These are phyloP conservation scores for Chaetoceros tenuissimus DNA, from an alignment of 108 stramenopile genomes.

Conservation along the genomic window DNA sequence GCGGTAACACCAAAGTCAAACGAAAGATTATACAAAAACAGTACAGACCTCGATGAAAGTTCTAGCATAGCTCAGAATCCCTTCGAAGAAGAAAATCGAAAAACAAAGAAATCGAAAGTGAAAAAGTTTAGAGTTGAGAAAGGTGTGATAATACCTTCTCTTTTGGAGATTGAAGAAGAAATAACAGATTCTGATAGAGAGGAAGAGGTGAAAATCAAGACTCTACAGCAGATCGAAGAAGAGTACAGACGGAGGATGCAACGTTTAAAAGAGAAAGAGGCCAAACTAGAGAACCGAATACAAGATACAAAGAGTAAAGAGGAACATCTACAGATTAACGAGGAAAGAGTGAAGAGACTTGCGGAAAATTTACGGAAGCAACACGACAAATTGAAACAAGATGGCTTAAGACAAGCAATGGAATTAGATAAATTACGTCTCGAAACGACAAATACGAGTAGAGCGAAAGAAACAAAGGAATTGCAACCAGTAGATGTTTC, in stretches of 20 bases:
- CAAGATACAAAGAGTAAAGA: neutral
- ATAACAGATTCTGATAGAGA: neutral
- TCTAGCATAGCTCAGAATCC: too few species aligned
- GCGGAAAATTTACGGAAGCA: neutral
- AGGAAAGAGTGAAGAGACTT: neutral
- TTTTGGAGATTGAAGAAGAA: neutral
- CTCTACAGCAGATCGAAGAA: neutral
- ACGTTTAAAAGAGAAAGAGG: neutral
- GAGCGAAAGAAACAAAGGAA: neutral
- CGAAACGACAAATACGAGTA: neutral
- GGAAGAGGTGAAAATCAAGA: neutral
- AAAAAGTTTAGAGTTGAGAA: too few species aligned
- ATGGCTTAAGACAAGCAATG: neutral
- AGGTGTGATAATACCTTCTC: too few species aligned
- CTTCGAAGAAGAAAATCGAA: too few species aligned
- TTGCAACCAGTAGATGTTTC: neutral
- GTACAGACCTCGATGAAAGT: too few species aligned
- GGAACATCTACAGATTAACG: neutral
- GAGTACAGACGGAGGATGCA: neutral
- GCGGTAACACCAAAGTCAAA: too few species aligned
- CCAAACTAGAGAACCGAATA: neutral
- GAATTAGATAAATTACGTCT: neutral
- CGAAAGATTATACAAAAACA: too few species aligned
- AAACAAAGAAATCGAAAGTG: too few species aligned
- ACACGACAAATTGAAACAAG: neutral